Evolutionary conservation across 2,329 filamentous ascomycete genomes (phyloP), one percentile per base, ranked within the genome.

Genomic region (Trichoderma citrinoviride): DNA sequence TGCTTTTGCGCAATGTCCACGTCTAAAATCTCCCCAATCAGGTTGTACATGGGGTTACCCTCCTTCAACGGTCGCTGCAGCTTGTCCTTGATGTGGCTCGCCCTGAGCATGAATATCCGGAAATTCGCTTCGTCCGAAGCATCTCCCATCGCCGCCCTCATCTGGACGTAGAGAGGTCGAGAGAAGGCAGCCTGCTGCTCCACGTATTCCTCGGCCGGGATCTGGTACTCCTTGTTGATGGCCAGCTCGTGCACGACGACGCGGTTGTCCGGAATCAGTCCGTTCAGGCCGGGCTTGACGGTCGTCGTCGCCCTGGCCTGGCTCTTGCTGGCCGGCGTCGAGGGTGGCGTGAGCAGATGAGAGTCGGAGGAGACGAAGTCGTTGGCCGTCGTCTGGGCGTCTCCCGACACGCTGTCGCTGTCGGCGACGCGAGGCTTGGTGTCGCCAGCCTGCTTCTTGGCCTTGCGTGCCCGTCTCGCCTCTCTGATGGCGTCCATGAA

Each of bases 171-270:
- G n/a, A 85, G 72, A 0, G 83, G 82, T 17, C 76, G 77, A 53
- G 83, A 77, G 8, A 81, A 72, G 14, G 78, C 75, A 46, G 80
- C 80, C 68, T 85, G 84, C 74, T 81, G 87, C 77, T 82, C 86
- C 74, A 80, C 82, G 75, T 81, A 87, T 65, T 87, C 82, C 55
- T 85, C 81, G 1, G 81, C 77, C 3, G 90, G 87, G 52, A 94
- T 88, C 55, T 89, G 86, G 73, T 90, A 94, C 69, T 92, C 88
- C 70, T 87, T 88, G 75, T 94, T 90, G 69, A 95, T 89, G 8
- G 90, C 88, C 50, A 95, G 79, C 77, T 94, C 91, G 73, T 94
- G 91, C 0, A 92, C 88, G 17, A 94, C 81, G 12, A 90, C 79
- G 27, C 91, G 83, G 70, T 94, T 95, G 66, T 89, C 85, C 0